Percentiles rank a stretch among this genome's conserved stretches.
Evolutionary conservation across 2,329 filamentous ascomycete genomes (phyloP).

Genomic region (Clathrospora elynae): DNA sequence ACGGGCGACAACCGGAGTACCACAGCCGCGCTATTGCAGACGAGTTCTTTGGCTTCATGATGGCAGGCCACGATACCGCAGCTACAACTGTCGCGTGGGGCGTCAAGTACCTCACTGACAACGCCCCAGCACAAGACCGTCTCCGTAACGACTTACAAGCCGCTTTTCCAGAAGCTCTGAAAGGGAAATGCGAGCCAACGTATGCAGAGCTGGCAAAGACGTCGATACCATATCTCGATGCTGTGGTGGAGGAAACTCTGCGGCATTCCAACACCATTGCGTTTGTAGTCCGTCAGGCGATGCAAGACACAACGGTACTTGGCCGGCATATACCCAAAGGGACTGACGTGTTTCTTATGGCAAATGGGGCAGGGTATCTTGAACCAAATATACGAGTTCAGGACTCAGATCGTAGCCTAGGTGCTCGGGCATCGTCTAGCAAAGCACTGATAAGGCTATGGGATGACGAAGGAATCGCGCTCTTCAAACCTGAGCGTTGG

Average conservation of each 20-base stretch:
- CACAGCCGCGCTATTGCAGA: constrained; percentile 7
- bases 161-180: not conserved
- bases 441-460: too few species aligned
- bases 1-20: too few species aligned
- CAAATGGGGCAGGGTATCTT: constrained; percentile 28
- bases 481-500: too few species aligned
- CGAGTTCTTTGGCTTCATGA: constrained; percentile 11
- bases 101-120: constrained; percentile 10
- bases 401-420: too few species aligned
- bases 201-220: constrained; percentile 3
- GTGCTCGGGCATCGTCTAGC: too few species aligned
- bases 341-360: constrained; percentile 43
- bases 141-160: constrained; percentile 6
- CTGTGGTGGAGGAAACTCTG: constrained; percentile 49
- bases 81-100: constrained; percentile 9
- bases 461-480: too few species aligned
- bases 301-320: constrained; percentile 49
- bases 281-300: constrained; percentile 41
- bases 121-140: constrained; percentile 1
- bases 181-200: constrained; percentile 7
- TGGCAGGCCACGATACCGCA: constrained; percentile 13
- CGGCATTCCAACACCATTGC: constrained; percentile 41
- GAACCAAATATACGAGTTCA: too few species aligned
- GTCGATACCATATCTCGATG: constrained; percentile 48
- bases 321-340: constrained; percentile 50